These are phyloP conservation scores for Tolypocladium cylindrosporum DNA, from an alignment of 2,329 filamentous ascomycete species.

Conservation along the genomic window DNA sequence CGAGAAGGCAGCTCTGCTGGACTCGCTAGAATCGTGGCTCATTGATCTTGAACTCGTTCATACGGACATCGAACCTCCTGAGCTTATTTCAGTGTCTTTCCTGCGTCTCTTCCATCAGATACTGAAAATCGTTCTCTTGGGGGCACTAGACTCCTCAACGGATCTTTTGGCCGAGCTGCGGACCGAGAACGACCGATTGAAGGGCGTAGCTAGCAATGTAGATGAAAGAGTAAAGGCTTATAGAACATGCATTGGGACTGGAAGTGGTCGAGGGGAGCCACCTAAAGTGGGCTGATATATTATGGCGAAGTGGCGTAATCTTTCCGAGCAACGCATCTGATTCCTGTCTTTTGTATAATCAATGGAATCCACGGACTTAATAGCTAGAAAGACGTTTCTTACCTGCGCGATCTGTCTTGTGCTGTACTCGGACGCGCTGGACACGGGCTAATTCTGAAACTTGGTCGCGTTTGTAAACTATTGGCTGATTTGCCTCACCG, in stretches of 20 bases:
- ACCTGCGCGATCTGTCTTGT: no score
- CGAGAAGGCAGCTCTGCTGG: conserved; percentile 20
- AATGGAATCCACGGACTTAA: no score
- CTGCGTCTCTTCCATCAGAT: conserved; percentile 22
- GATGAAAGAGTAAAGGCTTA: conserved; percentile 21
- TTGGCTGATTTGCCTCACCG: no score
- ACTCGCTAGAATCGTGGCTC: conserved; percentile 22
- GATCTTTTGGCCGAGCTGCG: conserved; percentile 15
- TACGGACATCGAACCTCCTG: conserved; percentile 7
- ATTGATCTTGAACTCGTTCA: conserved; percentile 15
- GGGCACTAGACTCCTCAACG: conserved; percentile 18
- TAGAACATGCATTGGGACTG: conserved; percentile 5
- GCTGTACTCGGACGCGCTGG: no score
- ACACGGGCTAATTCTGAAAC: no score
- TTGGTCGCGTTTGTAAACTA: no score
- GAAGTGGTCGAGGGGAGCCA: not conserved
- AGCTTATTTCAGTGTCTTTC: conserved; percentile 22
- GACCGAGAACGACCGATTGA: conserved; percentile 19
- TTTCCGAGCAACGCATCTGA: no score
- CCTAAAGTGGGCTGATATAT: not conserved
- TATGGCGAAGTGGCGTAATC: no score
- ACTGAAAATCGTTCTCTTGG: conserved; percentile 23
- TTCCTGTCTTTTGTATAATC: no score
- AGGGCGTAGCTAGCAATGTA: conserved; percentile 17
- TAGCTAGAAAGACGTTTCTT: no score